Conservation (phyloP, 805 yeast species). For the Lipomyces starkeyi region DNA sequence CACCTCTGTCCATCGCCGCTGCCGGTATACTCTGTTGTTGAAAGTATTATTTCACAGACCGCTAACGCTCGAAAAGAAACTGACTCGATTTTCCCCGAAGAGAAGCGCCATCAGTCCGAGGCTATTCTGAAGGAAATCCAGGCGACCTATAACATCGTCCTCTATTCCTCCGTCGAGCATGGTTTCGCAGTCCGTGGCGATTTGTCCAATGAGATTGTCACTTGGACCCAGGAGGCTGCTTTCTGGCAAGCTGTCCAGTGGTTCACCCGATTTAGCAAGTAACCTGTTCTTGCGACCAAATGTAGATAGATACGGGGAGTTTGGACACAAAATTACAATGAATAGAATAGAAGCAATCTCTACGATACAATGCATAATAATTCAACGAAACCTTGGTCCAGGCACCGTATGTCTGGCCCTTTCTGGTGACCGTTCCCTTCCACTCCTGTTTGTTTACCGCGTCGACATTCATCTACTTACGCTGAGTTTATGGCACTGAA, state of each 20-base stretch:
- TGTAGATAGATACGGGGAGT: neutral
- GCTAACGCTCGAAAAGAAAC: slow-evolving; percentile 44
- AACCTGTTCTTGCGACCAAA: neutral
- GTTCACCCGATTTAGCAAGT: slow-evolving; percentile 33
- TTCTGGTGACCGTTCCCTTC: slow-evolving; percentile 55
- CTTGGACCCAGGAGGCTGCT: slow-evolving; percentile 72
- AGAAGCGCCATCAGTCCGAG: slow-evolving; percentile 67
- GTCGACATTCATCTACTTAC: slow-evolving; percentile 50
- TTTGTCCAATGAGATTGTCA: slow-evolving; percentile 55
- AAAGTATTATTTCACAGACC: neutral
- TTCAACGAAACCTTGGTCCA: slow-evolving; percentile 45
- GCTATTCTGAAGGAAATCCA: slow-evolving; percentile 58
- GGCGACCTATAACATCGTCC: slow-evolving; percentile 63
- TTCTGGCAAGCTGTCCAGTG: slow-evolving; percentile 44
- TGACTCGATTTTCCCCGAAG: slow-evolving; percentile 66
- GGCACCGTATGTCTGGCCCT: slow-evolving; percentile 62
- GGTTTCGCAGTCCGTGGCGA: slow-evolving; percentile 87
- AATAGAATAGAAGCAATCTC: neutral
- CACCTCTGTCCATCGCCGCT: slow-evolving; percentile 71
- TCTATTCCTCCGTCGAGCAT: slow-evolving; percentile 68
- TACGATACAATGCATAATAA: slow-evolving; percentile 3
- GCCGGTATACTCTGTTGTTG: slow-evolving; percentile 53
- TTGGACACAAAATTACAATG: neutral
- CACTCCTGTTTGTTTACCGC: slow-evolving; percentile 58
- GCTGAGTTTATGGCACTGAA: no score